Base-by-base conservation (phyloP, 176 grass and related monocot species). In the Rhipidocladum racemiflorum region DNA sequence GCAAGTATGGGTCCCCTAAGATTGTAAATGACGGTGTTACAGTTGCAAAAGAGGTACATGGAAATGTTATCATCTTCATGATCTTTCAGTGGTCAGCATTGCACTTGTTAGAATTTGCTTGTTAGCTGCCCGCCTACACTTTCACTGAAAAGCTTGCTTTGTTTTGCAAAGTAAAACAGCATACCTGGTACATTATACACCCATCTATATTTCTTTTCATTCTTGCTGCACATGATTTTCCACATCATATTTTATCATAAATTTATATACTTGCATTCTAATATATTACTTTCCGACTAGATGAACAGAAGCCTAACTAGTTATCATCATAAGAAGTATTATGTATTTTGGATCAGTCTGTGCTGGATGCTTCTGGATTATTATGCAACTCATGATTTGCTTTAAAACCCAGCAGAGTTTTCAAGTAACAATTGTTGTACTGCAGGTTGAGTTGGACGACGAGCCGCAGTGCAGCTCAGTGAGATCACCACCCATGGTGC, bases 1-100 rank as follows among this genome's bases (percentile, higher is more conserved):
- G 87, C 91, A 93, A 93, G 53, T 93, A 93, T 0, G 91, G 87
- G 17, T 90, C 91, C 1, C 91, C 91, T 82, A 93, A 77, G 38
- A 93, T 93, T 39, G 84, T 92, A 25, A 89, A 92, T 27, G 86
- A 88, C 49, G 86, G 86, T 6, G 86, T 88, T 34, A 88, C 86
- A 0, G 86, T 88, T 9, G 86, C 86, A 73, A 88, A 88, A 61
- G 86, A 85, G 76, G 77, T 88, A 30, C 1, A n/a, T 15, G 73
- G 32, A 40, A 68, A 15, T 86, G n/a, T 11, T 79, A 68, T 55
- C 9, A 28, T 17, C n/a, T 53, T 8, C 43, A 27, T 21, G 24
- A 28, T 21, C 32, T 32, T 75, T 24, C n/a, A 72, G 4, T 46
- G 10, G 11, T 38, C 20, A 78, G 8, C 21, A 53, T 54, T 35